phyloP scores from a whole-genome alignment of 257 asterid species.

The Solanum pinnatisectum region DNA sequence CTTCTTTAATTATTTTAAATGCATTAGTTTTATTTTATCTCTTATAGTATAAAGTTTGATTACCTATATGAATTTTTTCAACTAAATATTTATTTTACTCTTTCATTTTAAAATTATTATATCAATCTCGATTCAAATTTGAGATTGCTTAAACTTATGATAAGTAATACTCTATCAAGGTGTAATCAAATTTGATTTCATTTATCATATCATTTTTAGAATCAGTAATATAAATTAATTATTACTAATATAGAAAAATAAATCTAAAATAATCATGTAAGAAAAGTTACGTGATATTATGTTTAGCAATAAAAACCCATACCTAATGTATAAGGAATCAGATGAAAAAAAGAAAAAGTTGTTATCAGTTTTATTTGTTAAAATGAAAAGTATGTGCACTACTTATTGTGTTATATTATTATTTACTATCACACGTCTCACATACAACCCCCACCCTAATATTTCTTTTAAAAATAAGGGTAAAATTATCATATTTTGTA shows the following conservation, averaged over 20 bases:
- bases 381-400: background rate
- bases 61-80: no score
- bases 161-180: no score
- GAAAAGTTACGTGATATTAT: background rate
- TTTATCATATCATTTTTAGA: background rate
- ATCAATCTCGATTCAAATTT: no score
- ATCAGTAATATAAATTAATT: background rate
- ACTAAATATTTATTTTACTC: no score
- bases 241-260: background rate
- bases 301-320: background rate
- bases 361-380: background rate
- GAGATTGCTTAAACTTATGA: no score
- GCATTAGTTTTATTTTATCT: no score
- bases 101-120: no score
- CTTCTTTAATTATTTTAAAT: no score
- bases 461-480: background rate
- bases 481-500: background rate
- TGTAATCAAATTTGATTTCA: background rate
- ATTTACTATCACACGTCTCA: background rate
- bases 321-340: background rate
- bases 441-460: background rate
- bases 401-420: background rate
- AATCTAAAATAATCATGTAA: background rate
- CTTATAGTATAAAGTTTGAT: no score
- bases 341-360: background rate